phyloP scores from a whole-genome alignment of 441 rosid genomes.

The Biscutella laevigata region DNA sequence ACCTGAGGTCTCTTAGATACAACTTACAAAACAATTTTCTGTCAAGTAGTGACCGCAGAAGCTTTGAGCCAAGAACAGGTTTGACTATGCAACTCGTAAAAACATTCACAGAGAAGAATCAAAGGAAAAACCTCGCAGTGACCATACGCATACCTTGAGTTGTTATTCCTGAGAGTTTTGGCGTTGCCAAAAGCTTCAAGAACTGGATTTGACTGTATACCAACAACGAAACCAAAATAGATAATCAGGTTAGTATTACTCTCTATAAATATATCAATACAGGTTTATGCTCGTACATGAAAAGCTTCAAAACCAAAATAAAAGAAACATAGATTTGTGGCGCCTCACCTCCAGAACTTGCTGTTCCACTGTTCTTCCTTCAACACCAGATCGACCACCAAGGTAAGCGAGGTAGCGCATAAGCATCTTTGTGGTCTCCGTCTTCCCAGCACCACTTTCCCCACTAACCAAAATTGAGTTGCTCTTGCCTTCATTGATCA shows the following conservation, averaged over 20 bases:
- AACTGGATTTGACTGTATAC: constrained; percentile 93
- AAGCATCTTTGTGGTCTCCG: constrained; percentile 99
- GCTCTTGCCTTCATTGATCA: constrained; percentile 95
- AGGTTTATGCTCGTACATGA: constrained; percentile 2
- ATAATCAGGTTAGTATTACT: constrained; percentile 19
- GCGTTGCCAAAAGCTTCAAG: constrained; percentile 99
- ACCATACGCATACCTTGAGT: constrained; percentile 67
- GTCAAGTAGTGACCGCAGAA: not conserved
- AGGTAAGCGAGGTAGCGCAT: constrained; percentile 96
- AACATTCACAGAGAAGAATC: constrained; percentile 1
- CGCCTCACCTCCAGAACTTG: constrained; percentile 91
- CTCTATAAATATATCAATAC: not conserved
- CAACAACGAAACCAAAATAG: constrained; percentile 23
- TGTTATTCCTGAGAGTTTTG: constrained; percentile 94
- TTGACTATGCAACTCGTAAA: not conserved
- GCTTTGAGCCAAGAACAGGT: constrained; percentile 5
- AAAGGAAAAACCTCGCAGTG: not conserved
- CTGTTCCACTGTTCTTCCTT: constrained; percentile 97
- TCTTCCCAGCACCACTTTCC: constrained; percentile 99
- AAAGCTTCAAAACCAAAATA: not conserved
- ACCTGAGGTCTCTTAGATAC: not conserved
- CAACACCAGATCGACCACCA: constrained; percentile 96
- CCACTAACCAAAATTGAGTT: constrained; percentile 98
- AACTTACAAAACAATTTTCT: not conserved
- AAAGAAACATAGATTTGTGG: not conserved